Evolutionary conservation across 2,329 filamentous ascomycete species (phyloP).

Genomic region (Emergomyces pasteurianus): DNA sequence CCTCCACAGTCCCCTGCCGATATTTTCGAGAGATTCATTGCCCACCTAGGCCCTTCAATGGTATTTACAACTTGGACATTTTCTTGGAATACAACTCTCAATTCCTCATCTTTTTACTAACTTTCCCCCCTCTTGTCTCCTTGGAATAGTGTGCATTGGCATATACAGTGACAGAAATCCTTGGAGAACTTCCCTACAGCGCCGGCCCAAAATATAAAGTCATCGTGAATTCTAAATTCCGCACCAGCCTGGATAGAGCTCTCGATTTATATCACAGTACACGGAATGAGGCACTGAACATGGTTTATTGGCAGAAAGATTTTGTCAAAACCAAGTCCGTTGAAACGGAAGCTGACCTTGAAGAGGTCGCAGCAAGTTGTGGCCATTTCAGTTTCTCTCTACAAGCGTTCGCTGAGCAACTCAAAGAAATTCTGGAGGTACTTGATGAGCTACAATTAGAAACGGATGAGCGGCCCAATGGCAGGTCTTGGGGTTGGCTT

Average conservation of each 20-base stretch:
- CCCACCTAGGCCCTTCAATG: slow-evolving; percentile 81
- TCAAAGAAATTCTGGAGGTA: slow-evolving; percentile 68
- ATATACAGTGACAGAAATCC: slow-evolving; percentile 76
- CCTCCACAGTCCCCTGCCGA: slow-evolving; percentile 47
- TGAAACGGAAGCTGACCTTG: slow-evolving; percentile 79
- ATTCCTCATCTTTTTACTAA: slow-evolving; percentile 12
- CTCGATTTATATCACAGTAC: slow-evolving; percentile 66
- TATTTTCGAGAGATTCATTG: slow-evolving; percentile 86
- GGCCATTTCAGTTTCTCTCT: slow-evolving; percentile 92
- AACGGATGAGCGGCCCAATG: slow-evolving; percentile 47
- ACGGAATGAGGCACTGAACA: slow-evolving; percentile 60
- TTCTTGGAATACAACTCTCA: background rate
- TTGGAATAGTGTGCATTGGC: slow-evolving; percentile 63
- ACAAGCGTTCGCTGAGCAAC: slow-evolving; percentile 80
- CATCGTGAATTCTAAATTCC: slow-evolving; percentile 65
- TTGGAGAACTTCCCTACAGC: slow-evolving; percentile 77
- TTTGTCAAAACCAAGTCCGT: slow-evolving; percentile 56
- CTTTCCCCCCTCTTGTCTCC: background rate
- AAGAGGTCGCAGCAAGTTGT: slow-evolving; percentile 95
- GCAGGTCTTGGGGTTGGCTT: slow-evolving; percentile 73
- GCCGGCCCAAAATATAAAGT: slow-evolving; percentile 56
- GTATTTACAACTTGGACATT: slow-evolving; percentile 21
- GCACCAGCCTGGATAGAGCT: slow-evolving; percentile 67
- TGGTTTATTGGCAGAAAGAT: slow-evolving; percentile 71
- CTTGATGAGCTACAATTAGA: slow-evolving; percentile 71